Conservation (phyloP, 352 stramenopile genomes). For the Globisporangium carolinianum region DNA sequence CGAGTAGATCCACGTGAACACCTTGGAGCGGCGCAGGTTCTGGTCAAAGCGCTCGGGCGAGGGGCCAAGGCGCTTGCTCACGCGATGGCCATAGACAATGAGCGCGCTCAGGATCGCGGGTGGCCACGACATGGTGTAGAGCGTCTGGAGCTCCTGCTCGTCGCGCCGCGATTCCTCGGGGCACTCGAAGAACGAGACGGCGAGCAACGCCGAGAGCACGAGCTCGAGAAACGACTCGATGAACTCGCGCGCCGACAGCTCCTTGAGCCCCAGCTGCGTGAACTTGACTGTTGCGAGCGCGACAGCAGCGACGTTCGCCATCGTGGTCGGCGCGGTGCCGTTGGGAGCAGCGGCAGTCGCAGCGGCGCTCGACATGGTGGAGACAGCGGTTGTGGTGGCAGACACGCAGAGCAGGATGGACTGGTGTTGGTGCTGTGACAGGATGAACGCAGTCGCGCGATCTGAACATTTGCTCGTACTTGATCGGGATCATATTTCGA, state of each 20-base stretch:
- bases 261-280: slow-evolving; percentile 14
- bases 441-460: too few relatives aligned
- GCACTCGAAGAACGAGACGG: slow-evolving; percentile 68
- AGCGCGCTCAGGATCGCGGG: slow-evolving; percentile 32
- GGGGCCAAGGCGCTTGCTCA: slow-evolving; percentile 31
- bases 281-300: slow-evolving; percentile 24
- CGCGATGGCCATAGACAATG: slow-evolving; percentile 49
- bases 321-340: not conserved
- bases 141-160: slow-evolving; percentile 63
- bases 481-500: not conserved
- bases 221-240: slow-evolving; percentile 57
- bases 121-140: slow-evolving; percentile 59
- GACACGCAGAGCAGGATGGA: not conserved
- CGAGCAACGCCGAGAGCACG: slow-evolving; percentile 62
- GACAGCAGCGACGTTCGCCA: not conserved
- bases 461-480: not conserved
- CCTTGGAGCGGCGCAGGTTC: slow-evolving; percentile 63
- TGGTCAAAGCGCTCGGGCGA: slow-evolving; percentile 53
- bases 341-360: too few relatives aligned
- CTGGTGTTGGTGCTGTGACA: too few relatives aligned
- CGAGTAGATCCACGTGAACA: slow-evolving; percentile 59
- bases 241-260: slow-evolving; percentile 53
- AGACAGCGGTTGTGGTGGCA: not conserved
- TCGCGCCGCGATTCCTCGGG: slow-evolving; percentile 34
- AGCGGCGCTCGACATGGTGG: too few relatives aligned